These are phyloP conservation scores for Hygrophorus pudorinus DNA, from an alignment of 768 basidiomycete species.

Conservation along the genomic window DNA sequence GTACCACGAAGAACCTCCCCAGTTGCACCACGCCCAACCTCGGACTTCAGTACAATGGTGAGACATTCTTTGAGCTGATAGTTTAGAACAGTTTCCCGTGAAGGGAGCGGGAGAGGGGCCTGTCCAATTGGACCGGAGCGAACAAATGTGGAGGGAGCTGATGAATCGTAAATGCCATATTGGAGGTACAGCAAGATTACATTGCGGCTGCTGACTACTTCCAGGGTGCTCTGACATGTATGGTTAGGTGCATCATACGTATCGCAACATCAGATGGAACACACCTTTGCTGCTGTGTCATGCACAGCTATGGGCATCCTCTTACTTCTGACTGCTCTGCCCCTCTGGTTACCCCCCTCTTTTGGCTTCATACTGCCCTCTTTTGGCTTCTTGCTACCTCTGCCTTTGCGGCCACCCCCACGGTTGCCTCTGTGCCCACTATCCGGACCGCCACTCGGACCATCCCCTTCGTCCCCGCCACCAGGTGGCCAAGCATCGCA, in stretches of 20 bases:
- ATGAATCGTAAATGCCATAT: slow-evolving; percentile 12
- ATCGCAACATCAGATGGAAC: slow-evolving; percentile 4
- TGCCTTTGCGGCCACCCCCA: too few species aligned
- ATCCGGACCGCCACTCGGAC: too few species aligned
- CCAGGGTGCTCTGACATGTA: slow-evolving; percentile 8
- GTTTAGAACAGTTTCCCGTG: slow-evolving; percentile 5
- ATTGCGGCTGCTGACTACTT: slow-evolving; percentile 7
- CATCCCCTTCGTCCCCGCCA: not conserved
- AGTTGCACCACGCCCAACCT: slow-evolving; percentile 11
- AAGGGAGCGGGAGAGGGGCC: slow-evolving; percentile 4
- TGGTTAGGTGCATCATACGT: slow-evolving; percentile 1
- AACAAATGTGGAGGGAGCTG: slow-evolving; percentile 9
- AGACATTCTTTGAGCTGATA: slow-evolving; percentile 8
- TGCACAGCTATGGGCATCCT: slow-evolving; percentile 1
- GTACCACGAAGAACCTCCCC: slow-evolving; percentile 11
- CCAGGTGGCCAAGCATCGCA: not conserved
- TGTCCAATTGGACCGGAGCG: too few species aligned
- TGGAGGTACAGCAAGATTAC: slow-evolving; percentile 11
- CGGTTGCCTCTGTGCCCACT: too few species aligned
- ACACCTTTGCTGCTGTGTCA: slow-evolving; percentile 6
- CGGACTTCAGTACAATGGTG: slow-evolving; percentile 10
- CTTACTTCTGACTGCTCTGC: not conserved
- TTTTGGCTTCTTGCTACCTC: too few species aligned
- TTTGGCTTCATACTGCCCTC: slow-evolving; percentile 1
- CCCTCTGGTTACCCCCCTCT: not conserved